phyloP scores from a whole-genome alignment of 2,329 filamentous ascomycete species.

The Epichloe uncinata region DNA sequence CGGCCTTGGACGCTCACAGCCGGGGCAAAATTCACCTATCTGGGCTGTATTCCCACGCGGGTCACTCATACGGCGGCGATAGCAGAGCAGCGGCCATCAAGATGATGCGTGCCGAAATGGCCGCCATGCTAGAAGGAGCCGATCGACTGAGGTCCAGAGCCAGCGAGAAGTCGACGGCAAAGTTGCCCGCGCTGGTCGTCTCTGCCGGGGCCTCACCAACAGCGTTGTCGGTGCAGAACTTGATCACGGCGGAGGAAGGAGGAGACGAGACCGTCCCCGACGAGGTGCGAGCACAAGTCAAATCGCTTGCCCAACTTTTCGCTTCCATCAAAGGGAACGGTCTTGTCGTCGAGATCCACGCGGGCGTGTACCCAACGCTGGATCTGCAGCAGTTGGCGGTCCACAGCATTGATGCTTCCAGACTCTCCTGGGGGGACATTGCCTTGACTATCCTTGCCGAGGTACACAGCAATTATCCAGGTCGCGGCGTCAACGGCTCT shows the following conservation, averaged over 20 bases:
- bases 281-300: conserved; percentile 10
- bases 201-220: conserved; percentile 70
- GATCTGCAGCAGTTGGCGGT: conserved; percentile 72
- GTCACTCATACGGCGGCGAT: conserved; percentile 50
- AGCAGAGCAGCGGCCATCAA: conserved; percentile 17
- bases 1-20: conserved; percentile 14
- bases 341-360: conserved; percentile 54
- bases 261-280: conserved; percentile 4
- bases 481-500: conserved; percentile 32
- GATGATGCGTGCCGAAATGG: conserved; percentile 18
- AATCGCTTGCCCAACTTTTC: conserved; percentile 11
- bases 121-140: conserved; percentile 14
- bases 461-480: conserved; percentile 53
- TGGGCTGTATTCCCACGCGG: conserved; percentile 62
- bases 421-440: conserved; percentile 39
- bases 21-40: conserved; percentile 29
- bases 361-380: conserved; percentile 61
- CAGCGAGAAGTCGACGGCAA: conserved; percentile 5
- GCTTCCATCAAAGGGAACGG: conserved; percentile 19
- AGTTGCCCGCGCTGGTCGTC: conserved; percentile 24
- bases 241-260: conserved; percentile 6
- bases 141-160: conserved; percentile 10
- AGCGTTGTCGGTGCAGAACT: conserved; percentile 24
- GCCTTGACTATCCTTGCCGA: conserved; percentile 59
- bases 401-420: conserved; percentile 35